Base-by-base conservation (phyloP, 2,329 filamentous ascomycete species). In the Tricladium varicosporioides region DNA sequence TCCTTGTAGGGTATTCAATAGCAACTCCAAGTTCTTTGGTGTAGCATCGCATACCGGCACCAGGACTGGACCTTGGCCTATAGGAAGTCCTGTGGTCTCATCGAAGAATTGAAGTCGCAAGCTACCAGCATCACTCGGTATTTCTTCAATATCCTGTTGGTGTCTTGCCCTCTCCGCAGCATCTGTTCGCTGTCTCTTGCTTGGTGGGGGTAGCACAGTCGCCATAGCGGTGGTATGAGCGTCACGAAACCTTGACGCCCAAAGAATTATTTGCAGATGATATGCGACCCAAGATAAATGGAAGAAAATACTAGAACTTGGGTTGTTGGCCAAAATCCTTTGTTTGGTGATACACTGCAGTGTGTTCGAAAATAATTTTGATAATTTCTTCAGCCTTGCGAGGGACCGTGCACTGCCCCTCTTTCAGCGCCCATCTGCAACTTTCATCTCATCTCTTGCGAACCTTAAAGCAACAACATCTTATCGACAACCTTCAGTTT, bases 21-120 rank as follows among this genome's bases (percentile, higher is more conserved):
- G 80, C 9, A 92, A 82, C 53, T 94, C 93, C 2, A 97, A 81
- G 66, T 97, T 96, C 76, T 91, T 93, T 60, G 94, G 90, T 7
- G 84, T 88, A 1, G 93, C 89, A 76, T 97, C 89, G 56, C 87
- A 88, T 32, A 97, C 83, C 11, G 91, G 87, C 44, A 97, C 87
- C 66, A 87, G 80, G 49, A 87, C 71, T 81, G 68, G 69, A 3
- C 64, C 69, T 36, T 68, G 87, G 66, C 81, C 91, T 75, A 80
- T 91, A 72, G 79, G 84, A 76, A 80, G 89, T 80, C 66, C 89
- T 83, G 74, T 97, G 88, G 70, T 82, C 60, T 89, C 85, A 72
- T 97, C 92, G 69, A 91, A 81, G 74, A 97, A 97, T 64, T 93
- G 89, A 48, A 95, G 86, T 72, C 91, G 88, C 70, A 95, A 85